phyloP scores from a whole-genome alignment of 805 yeast genomes.

The Teunomyces stri region DNA sequence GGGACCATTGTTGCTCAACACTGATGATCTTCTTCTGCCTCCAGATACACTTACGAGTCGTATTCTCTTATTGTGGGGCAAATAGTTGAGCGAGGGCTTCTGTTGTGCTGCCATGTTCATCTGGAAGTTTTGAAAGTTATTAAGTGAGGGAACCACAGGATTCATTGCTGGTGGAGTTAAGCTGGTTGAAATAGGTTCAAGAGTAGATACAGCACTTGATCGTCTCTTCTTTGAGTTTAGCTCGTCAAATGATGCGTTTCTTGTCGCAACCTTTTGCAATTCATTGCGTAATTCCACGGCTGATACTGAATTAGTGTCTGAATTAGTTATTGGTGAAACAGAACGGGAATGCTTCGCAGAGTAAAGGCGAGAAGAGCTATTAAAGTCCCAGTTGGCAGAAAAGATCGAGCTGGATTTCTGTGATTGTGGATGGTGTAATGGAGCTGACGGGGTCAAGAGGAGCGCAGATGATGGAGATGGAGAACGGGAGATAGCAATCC shows the following conservation, averaged over 20 bases:
- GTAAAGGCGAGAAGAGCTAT: background rate
- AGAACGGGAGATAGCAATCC: background rate
- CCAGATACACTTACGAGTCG: constrained; percentile 46
- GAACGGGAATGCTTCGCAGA: constrained; percentile 10
- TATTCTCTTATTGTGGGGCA: constrained; percentile 54
- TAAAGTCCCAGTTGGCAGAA: constrained; percentile 20
- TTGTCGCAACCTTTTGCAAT: constrained; percentile 5
- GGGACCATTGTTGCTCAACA: constrained; percentile 51
- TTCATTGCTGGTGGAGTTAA: constrained; percentile 38
- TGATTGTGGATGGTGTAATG: constrained; percentile 11
- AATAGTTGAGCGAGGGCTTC: constrained; percentile 45
- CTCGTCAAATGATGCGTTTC: constrained; percentile 8
- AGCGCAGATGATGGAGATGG: constrained; percentile 2
- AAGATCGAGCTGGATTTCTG: constrained; percentile 12
- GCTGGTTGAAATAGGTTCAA: constrained; percentile 14
- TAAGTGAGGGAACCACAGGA: constrained; percentile 33
- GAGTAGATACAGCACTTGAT: constrained; percentile 8
- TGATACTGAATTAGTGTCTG: constrained; percentile 14
- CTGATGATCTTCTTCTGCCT: constrained; percentile 51
- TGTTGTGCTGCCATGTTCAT: constrained; percentile 8
- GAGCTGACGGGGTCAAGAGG: constrained; percentile 1
- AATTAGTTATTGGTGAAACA: constrained; percentile 9
- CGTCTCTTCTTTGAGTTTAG: constrained; percentile 11
- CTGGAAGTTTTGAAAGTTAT: constrained; percentile 28
- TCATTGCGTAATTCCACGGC: constrained; percentile 7